Evolutionary conservation across 2,329 filamentous ascomycete species (phyloP), one percentile per base, ranked within the genome.

Genomic region (Rutstroemia sp.): DNA sequence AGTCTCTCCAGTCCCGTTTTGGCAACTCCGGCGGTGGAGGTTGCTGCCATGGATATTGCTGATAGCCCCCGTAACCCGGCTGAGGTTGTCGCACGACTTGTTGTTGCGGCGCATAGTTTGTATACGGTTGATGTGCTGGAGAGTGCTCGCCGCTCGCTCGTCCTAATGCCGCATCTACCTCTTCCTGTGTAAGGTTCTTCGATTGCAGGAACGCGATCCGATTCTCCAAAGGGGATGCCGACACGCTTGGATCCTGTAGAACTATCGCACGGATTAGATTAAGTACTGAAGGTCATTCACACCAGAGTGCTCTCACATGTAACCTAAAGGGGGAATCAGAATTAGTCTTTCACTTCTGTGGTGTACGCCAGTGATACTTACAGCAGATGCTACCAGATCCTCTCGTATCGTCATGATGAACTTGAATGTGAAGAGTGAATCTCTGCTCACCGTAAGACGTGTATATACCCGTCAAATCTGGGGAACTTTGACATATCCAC

Each of bases 121-220:
- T 73, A 60, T 67, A 68, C 51, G 68, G 73, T 40, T 27, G 48
- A 68, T 74, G 71, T 51, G 53, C 46, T 50, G 53, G 47, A 36
- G 75, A 73, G 46, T 76, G 69, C 63, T 79, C 81, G 65, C 83
- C 83, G 61, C 86, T 84, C 48, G 83, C 84, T 67, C 92, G 84
- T 44, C 88, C 80, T 63, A 99, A 80, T 16, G 95, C 88, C 39
- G 83, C 78, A 68, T 94, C 89, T 67, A 99, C 88, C 74, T 99
- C 95, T 73, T 97, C 92, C 71, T 94, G 88, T 0, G 92, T 97
- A 54, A 99, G 80, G 72, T 99, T 97, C 75, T 99, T 99, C 7
- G 92, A 95, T 72, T 92, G 89, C 19, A 99, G 79, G 66, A 99
- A 99, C 8, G 91, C 88, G 58, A 97, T 82, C 62, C 90, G 86